These are phyloP conservation scores for Suhomyces wounanorum DNA, from an alignment of 1,139 yeast genomes.

Conservation along the genomic window DNA sequence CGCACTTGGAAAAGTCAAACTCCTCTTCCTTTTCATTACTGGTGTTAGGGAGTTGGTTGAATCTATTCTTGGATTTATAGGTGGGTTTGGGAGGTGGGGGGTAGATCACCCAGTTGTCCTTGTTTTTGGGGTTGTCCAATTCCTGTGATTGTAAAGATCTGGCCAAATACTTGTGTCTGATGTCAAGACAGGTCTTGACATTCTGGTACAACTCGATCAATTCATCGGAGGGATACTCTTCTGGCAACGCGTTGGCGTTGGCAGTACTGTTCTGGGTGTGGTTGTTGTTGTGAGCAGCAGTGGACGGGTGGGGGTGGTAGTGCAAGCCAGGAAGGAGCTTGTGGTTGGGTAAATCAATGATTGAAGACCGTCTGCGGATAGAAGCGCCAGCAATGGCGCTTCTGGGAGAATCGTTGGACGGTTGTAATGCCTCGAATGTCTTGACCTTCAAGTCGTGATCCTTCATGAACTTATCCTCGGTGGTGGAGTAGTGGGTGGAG, in stretches of 20 bases:
- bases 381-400: slow-evolving; percentile 3
- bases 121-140: slow-evolving; percentile 79
- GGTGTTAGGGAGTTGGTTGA: slow-evolving; percentile 51
- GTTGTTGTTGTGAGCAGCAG: slow-evolving; percentile 19
- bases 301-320: slow-evolving; percentile 26
- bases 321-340: slow-evolving; percentile 14
- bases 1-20: slow-evolving; percentile 62
- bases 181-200: slow-evolving; percentile 68
- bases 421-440: slow-evolving; percentile 59
- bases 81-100: slow-evolving; percentile 96
- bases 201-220: slow-evolving; percentile 68
- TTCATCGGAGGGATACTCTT: slow-evolving; percentile 70
- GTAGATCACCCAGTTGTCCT: slow-evolving; percentile 70
- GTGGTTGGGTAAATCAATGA: slow-evolving; percentile 51
- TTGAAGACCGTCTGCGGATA: slow-evolving; percentile 49
- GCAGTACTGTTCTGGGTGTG: slow-evolving; percentile 17
- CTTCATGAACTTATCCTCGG: slow-evolving; percentile 66
- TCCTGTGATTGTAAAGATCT: slow-evolving; percentile 69
- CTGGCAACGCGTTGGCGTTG: slow-evolving; percentile 56
- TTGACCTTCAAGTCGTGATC: slow-evolving; percentile 71
- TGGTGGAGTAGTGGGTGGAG: slow-evolving; percentile 63
- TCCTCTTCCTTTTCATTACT: slow-evolving; percentile 38
- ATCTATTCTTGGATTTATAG: slow-evolving; percentile 66
- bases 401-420: slow-evolving; percentile 15
- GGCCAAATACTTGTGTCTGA: slow-evolving; percentile 75